phyloP scores from a whole-genome alignment of 2,329 filamentous ascomycete species.

The Sporothrix pallida region DNA sequence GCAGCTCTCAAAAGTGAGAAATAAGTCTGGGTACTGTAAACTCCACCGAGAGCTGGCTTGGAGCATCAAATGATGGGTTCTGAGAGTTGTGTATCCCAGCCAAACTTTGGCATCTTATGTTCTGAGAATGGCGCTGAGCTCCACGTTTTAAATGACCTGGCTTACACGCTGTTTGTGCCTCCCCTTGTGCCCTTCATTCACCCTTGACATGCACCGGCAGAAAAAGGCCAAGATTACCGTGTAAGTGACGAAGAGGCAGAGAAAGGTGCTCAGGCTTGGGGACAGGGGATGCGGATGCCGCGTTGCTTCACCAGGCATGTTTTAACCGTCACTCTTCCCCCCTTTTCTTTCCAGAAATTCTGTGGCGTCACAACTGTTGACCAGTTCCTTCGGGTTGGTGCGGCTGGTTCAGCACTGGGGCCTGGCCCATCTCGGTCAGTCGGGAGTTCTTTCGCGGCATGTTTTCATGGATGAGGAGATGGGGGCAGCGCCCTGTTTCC shows the following conservation, averaged over 20 bases:
- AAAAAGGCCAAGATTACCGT: conserved; percentile 18
- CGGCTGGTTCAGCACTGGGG: conserved; percentile 22
- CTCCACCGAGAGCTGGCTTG: not conserved
- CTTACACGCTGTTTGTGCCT: too few species aligned
- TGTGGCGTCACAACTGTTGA: not conserved
- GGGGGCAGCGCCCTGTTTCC: not conserved
- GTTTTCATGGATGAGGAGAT: not conserved
- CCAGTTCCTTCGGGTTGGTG: conserved; percentile 16
- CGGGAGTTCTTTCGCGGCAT: not conserved
- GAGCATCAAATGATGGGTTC: not conserved
- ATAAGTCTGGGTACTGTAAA: not conserved
- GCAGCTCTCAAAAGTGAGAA: not conserved
- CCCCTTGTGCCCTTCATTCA: too few species aligned
- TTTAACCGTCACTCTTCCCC: conserved; percentile 3
- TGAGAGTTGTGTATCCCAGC: not conserved
- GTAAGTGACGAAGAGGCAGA: conserved; percentile 24
- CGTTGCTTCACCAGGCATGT: not conserved
- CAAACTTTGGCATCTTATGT: not conserved
- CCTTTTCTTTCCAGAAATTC: conserved; percentile 18
- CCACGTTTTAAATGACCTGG: too few species aligned
- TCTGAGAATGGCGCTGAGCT: not conserved
- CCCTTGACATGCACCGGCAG: not conserved
- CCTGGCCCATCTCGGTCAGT: conserved; percentile 14
- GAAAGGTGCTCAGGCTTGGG: not conserved
- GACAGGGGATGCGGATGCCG: not conserved